phyloP scores from a whole-genome alignment of 768 basidiomycete genomes.

The Sistotremastrum niveocremeum region DNA sequence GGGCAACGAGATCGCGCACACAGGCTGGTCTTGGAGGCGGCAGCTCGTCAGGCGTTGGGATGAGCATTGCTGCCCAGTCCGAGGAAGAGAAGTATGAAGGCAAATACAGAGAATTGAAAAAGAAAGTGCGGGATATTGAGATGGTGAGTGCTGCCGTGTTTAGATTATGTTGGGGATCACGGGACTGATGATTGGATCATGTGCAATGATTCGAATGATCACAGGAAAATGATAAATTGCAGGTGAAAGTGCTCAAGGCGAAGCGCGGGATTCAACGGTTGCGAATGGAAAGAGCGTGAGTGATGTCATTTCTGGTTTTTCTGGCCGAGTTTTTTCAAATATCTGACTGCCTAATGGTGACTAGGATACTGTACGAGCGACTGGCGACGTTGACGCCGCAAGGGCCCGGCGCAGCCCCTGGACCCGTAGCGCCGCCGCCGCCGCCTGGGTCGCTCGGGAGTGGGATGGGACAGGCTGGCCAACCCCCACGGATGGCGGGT shows the following conservation, averaged over 20 bases:
- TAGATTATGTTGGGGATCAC: not conserved
- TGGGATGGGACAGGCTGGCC: too few species aligned
- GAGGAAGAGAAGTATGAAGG: conserved; percentile 79
- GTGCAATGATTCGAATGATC: not conserved
- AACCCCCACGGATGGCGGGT: too few species aligned
- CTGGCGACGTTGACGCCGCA: too few species aligned
- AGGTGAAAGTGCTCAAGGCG: conserved; percentile 65
- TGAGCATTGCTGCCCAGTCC: conserved; percentile 63
- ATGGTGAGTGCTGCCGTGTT: conserved; percentile 31
- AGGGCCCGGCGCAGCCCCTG: too few species aligned
- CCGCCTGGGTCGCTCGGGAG: too few species aligned
- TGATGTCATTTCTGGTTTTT: conserved; percentile 7
- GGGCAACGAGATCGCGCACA: too few species aligned
- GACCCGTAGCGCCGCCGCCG: too few species aligned
- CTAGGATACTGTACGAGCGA: too few species aligned
- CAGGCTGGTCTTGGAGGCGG: too few species aligned
- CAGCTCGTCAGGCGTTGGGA: conserved; percentile 1
- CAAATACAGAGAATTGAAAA: conserved; percentile 80
- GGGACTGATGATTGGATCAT: not conserved
- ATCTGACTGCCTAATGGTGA: too few species aligned
- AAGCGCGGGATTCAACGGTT: conserved; percentile 77
- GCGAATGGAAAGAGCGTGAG: conserved; percentile 82
- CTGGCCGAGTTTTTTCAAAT: too few species aligned
- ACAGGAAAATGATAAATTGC: conserved; percentile 82
- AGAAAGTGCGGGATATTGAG: conserved; percentile 82